These are phyloP conservation scores for Nicotiana rustica DNA, from an alignment of 305 asterid species.

Conservation along the genomic window DNA sequence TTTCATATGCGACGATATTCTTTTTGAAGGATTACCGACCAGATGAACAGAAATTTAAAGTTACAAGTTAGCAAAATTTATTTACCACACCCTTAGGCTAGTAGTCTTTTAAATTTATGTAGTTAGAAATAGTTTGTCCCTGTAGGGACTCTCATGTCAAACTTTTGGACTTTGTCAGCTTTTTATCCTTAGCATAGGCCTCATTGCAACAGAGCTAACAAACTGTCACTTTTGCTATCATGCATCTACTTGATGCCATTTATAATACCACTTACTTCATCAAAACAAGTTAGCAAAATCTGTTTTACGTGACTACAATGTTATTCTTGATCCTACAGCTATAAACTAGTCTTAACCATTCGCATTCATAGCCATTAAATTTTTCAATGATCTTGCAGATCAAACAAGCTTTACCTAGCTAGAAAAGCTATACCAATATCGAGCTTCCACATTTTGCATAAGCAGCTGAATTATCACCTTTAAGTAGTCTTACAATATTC, in stretches of 20 bases:
- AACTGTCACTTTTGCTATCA: neutral
- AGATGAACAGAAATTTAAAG: constrained; percentile 16
- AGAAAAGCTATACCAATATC: neutral
- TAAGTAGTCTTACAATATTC: neutral
- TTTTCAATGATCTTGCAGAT: neutral
- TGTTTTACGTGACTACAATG: neutral
- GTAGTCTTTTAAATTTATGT: neutral
- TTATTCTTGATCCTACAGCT: neutral
- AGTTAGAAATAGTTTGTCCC: neutral
- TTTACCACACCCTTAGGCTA: neutral
- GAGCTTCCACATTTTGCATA: constrained; percentile 1
- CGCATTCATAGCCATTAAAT: neutral
- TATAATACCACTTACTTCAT: neutral
- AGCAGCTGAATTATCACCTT: neutral
- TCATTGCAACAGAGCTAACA: neutral
- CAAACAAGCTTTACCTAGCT: neutral
- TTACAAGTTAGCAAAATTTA: neutral
- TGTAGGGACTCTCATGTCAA: neutral
- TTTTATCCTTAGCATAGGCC: neutral
- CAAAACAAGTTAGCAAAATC: neutral
- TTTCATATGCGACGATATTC: neutral
- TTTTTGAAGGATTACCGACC: neutral
- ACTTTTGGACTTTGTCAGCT: neutral
- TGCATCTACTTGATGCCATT: neutral
- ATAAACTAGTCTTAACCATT: neutral